Evolutionary conservation across 2,329 filamentous ascomycete genomes (phyloP).

Genomic region (Sporothrix globosa): DNA sequence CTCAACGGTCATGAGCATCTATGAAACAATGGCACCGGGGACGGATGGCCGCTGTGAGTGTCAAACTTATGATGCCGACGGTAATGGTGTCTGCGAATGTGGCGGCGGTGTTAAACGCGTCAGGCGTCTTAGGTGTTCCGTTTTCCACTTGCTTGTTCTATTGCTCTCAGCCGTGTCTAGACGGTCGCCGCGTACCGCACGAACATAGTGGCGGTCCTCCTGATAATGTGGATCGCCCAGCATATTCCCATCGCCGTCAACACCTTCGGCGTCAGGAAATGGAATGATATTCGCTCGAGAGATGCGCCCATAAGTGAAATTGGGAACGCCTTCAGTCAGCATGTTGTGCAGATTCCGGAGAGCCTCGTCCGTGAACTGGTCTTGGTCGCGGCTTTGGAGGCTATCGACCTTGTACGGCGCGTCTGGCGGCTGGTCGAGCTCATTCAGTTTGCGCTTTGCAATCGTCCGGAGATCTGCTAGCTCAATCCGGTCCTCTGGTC

Average conservation of each 20-base stretch:
- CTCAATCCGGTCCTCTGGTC: constrained; percentile 11
- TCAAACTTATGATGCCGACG: too few species aligned
- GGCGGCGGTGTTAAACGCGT: not conserved
- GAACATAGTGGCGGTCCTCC: not conserved
- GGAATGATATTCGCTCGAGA: not conserved
- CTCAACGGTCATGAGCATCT: too few species aligned
- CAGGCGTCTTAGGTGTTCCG: not conserved
- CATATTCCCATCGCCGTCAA: not conserved
- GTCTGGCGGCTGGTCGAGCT: not conserved
- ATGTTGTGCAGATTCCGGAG: not conserved
- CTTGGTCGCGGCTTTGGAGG: constrained; percentile 11
- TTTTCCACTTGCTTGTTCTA: not conserved
- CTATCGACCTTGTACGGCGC: not conserved
- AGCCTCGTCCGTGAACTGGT: constrained; percentile 10
- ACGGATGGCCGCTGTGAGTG: too few species aligned
- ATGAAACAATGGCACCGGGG: too few species aligned
- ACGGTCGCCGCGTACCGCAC: not conserved
- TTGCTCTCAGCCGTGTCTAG: not conserved
- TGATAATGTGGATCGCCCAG: too few species aligned
- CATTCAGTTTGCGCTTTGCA: not conserved
- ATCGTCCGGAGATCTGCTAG: not conserved
- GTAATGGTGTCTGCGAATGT: not conserved
- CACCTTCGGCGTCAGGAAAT: not conserved
- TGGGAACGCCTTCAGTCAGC: not conserved
- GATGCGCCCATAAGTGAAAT: constrained; percentile 38